Base-by-base conservation (phyloP, 768 basidiomycete species). In the Cantharellus anzutake region DNA sequence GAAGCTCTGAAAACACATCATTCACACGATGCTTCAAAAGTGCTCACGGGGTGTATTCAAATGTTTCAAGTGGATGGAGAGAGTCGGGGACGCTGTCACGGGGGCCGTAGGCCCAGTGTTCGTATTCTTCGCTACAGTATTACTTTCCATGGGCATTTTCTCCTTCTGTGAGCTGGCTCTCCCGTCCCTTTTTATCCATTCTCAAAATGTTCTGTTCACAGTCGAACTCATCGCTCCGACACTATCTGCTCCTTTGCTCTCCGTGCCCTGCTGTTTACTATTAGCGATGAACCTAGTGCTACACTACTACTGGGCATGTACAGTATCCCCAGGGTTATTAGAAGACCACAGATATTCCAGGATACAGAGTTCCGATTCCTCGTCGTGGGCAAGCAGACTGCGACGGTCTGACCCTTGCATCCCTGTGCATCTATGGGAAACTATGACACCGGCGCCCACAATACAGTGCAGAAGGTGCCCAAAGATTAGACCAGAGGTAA, bases 41-140 rank as follows among this genome's bases (percentile, higher is more conserved):
- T 42, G n/a, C 29, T n/a, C 60, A 63, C 58, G 56, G 69, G 68
- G 64, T 64, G 76, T 78, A 62, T 83, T 82, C 64, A 71, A 74
- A 39, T 83, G 82, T 67, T 83, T 81, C 72, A 80, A 74, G 67
- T 70, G 69, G 11, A 68, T 93, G 7, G 92, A 97, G 72, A 72
- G 80, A 58, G 70, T 73, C 56, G 93, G 79, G 3, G 89, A 96
- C 69, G 73, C 77, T 64, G 65, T 94, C 42, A 96, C 90, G 0
- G 90, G 92, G 58, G 84, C 86, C 58, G 92, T 88, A 39, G 94
- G 94, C 0, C 94, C 92, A 0, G 80, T 84, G 66, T 98, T 98
- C 68, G 80, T 98, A 42, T 77, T 72, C 0, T 73, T 94, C n/a
- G 93, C 90, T 3, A 74, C 84, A 59, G 66, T 81, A 4, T 75